These are phyloP conservation scores for Aspergillus candidus DNA, from an alignment of 2,329 filamentous ascomycete genomes.

Conservation along the genomic window DNA sequence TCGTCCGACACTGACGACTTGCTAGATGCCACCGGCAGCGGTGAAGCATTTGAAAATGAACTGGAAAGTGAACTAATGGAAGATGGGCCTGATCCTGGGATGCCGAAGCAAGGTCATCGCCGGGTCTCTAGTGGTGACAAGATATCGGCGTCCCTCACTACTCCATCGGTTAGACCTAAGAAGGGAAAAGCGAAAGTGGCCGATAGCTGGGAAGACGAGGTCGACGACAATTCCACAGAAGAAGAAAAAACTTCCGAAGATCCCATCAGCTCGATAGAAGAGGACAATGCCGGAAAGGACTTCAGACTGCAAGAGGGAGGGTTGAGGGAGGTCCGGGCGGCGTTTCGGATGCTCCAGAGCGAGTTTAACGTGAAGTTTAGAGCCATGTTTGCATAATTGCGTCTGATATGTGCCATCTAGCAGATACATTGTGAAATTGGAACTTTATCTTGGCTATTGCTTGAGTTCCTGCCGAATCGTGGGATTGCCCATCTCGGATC, in stretches of 20 bases:
- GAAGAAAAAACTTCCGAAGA: background rate
- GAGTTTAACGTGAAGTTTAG: conserved; percentile 33
- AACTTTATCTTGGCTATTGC: too few relatives aligned
- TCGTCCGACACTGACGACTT: conserved; percentile 8
- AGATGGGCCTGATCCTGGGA: background rate
- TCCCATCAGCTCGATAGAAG: background rate
- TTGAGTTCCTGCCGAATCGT: too few relatives aligned
- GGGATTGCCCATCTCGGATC: too few relatives aligned
- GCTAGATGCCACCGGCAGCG: conserved; percentile 23
- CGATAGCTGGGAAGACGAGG: conserved; percentile 22
- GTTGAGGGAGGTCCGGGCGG: conserved; percentile 19
- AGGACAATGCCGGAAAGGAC: background rate
- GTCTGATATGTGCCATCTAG: too few relatives aligned
- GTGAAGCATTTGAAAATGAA: conserved; percentile 21
- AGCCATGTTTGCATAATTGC: conserved; percentile 25
- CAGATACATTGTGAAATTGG: too few relatives aligned
- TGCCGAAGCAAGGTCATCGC: background rate
- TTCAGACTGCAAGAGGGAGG: background rate
- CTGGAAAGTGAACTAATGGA: conserved; percentile 11
- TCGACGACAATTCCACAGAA: conserved; percentile 5
- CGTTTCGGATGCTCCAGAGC: conserved; percentile 23
- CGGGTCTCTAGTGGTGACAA: background rate
- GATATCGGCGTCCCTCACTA: background rate
- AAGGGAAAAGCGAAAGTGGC: conserved; percentile 8
- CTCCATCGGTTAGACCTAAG: background rate